Evolutionary conservation across 179 eudicot species (phyloP), one percentile per base, ranked within the genome.

Genomic region (Beta macrorhiza): DNA sequence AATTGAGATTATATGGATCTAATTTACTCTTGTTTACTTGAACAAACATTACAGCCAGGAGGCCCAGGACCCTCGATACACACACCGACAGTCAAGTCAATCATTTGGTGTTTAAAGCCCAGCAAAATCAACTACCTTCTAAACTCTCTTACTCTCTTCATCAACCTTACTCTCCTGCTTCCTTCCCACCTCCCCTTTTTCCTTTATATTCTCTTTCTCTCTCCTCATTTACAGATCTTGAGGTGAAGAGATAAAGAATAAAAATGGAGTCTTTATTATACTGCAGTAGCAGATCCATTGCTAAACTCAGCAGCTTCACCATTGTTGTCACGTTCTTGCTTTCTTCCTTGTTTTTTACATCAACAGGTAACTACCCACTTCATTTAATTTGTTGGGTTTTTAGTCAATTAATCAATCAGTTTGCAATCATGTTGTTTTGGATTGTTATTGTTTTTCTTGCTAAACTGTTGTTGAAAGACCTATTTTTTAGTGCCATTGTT

Each of bases 221-320:
- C 61, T 57, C 79, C 47, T 37, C 67, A 77, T 65, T 51, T 62
- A 15, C 75, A 67, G 67, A 82, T 75, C 77, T 80, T 79, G 69
- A 62, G 72, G 3, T 77, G 78, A 63, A 72, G 72, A 67, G 37
- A 25, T 61, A 3, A n/a, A 0, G 11, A 53, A 16, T 52, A 78
- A 83, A 61, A 74, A 86, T 83, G 88, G 86, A 81, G 81, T 79
- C 82, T 85, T 62, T 63, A 7, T 80, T 81, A 52, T 53, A 19
- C 17, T 76, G 22, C 42, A 32, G 7, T 16, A 15, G 51, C 49
- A 82, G 83, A 86, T 83, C 86, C 75, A 77, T 78, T 68, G 1
- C 73, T 14, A 83, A 56, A 69, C 80, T 80, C 19, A 53, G 75
- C 76, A 81, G 53, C 69, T 84, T 83, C 81, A 78, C 87, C 61